phyloP scores from a whole-genome alignment of 352 stramenopile genomes.

The Phytophthora rubi region DNA sequence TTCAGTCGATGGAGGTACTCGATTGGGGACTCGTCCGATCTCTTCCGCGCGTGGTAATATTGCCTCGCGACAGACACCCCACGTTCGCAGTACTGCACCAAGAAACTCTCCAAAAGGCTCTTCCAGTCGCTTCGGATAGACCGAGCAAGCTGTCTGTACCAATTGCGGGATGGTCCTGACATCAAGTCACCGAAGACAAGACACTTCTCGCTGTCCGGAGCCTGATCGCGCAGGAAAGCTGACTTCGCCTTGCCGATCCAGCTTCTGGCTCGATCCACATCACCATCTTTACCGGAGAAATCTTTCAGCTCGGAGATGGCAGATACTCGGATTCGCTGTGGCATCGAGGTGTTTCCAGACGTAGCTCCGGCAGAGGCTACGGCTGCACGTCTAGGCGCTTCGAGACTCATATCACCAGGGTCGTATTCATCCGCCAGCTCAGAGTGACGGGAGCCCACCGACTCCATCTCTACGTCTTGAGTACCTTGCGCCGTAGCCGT shows the following conservation, averaged over 20 bases:
- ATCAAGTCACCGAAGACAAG: not conserved
- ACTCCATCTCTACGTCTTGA: too few relatives aligned
- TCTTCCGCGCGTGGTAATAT: not conserved
- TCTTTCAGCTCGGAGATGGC: not conserved
- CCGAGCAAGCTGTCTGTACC: not conserved
- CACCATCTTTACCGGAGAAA: not conserved
- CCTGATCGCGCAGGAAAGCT: not conserved
- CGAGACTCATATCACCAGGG: too few relatives aligned
- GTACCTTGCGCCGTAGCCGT: too few relatives aligned
- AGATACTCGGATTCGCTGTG: too few relatives aligned
- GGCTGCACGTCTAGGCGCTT: too few relatives aligned
- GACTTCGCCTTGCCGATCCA: not conserved
- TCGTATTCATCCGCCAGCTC: too few relatives aligned
- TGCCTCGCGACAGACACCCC: not conserved
- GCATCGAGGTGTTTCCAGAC: too few relatives aligned
- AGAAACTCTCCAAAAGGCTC: not conserved
- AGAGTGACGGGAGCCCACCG: too few relatives aligned
- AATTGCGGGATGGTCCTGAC: not conserved
- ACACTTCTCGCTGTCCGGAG: not conserved
- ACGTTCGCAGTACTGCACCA: slow-evolving; percentile 5
- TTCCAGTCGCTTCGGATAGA: not conserved
- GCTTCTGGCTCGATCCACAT: not conserved
- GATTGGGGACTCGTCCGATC: not conserved
- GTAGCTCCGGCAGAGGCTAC: too few relatives aligned
- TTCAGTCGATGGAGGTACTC: slow-evolving; percentile 7